A percentile compares a stretch with the other conserved stretches of the same genome.
Conservation (phyloP, 805 yeast genomes). For the Metschnikowia henanensis region DNA sequence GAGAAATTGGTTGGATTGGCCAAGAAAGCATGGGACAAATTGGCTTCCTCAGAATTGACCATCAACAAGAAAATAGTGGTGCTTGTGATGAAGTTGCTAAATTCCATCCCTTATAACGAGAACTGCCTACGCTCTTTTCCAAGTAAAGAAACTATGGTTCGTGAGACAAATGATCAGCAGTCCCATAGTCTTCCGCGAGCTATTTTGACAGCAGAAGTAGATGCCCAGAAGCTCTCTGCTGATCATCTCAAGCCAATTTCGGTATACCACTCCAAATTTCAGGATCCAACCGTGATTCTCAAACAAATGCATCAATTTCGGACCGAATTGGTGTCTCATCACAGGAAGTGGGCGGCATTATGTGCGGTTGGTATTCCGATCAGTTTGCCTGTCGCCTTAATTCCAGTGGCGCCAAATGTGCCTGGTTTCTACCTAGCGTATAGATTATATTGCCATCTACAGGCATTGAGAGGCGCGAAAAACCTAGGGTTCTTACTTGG, state of each 20-base stretch:
- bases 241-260: slow-evolving; percentile 41
- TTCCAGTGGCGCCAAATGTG: slow-evolving; percentile 88
- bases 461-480: slow-evolving; percentile 72
- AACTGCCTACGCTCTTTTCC: slow-evolving; percentile 76
- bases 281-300: slow-evolving; percentile 30
- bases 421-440: slow-evolving; percentile 88
- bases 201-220: slow-evolving; percentile 17
- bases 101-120: slow-evolving; percentile 78
- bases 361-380: slow-evolving; percentile 69
- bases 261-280: slow-evolving; percentile 39
- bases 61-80: slow-evolving; percentile 61
- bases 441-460: slow-evolving; percentile 80
- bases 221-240: slow-evolving; percentile 19
- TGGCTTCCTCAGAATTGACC: slow-evolving; percentile 52
- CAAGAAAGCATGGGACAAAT: slow-evolving; percentile 58
- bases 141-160: slow-evolving; percentile 55
- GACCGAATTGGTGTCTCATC: slow-evolving; percentile 46
- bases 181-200: slow-evolving; percentile 10
- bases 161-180: slow-evolving; percentile 40
- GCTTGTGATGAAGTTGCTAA: slow-evolving; percentile 52
- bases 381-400: slow-evolving; percentile 72
- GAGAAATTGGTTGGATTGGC: slow-evolving; percentile 50
- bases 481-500: slow-evolving; percentile 62
- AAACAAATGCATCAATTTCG: slow-evolving; percentile 45
- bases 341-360: slow-evolving; percentile 52